These are phyloP conservation scores for Diatrype stigma DNA, from an alignment of 2,329 filamentous ascomycete genomes.

Conservation along the genomic window DNA sequence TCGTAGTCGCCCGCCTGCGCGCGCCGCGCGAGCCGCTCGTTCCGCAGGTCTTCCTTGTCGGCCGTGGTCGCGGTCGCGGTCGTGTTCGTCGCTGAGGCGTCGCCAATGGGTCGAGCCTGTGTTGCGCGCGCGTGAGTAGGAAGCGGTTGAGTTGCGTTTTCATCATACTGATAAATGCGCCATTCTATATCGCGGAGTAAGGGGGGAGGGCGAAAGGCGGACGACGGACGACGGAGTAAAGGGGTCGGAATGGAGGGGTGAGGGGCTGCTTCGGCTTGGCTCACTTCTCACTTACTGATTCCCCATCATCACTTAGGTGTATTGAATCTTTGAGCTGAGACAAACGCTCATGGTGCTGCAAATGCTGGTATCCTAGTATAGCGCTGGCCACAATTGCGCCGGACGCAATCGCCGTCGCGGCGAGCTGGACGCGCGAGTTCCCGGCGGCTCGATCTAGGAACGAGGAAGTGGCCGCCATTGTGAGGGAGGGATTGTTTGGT, in stretches of 20 bases:
- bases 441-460: conserved; percentile 40
- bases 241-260: neutral
- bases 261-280: neutral
- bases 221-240: too few species aligned
- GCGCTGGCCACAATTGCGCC: conserved; percentile 57
- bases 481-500: neutral
- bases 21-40: conserved; percentile 53
- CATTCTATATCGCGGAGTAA: too few species aligned
- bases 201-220: too few species aligned
- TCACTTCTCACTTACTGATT: conserved; percentile 32
- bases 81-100: conserved; percentile 30
- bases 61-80: conserved; percentile 27
- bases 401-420: conserved; percentile 65
- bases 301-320: conserved; percentile 34
- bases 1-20: conserved; percentile 62
- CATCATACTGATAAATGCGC: too few species aligned
- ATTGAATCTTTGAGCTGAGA: conserved; percentile 58
- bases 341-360: conserved; percentile 52
- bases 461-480: conserved; percentile 33
- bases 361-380: conserved; percentile 57
- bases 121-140: neutral
- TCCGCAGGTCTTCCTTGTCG: conserved; percentile 60
- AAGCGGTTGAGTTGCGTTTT: too few species aligned
- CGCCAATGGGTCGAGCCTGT: conserved; percentile 16
- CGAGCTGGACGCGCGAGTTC: conserved; percentile 56